Evolutionary conservation across 2,329 filamentous ascomycete species (phyloP).

Genomic region (Ascochyta viciae-villosae): DNA sequence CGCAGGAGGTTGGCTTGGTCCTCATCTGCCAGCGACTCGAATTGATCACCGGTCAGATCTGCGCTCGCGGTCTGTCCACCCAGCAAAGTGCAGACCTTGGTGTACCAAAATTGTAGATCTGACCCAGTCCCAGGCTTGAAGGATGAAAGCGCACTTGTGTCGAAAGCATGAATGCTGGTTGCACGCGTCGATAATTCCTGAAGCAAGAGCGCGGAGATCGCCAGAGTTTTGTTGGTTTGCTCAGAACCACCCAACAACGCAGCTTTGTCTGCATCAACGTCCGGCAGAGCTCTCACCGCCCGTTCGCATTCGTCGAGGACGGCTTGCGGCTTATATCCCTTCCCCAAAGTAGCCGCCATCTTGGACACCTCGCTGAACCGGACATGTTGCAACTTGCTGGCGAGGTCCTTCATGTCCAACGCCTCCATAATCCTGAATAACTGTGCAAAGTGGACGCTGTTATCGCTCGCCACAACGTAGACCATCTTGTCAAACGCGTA

Average conservation of each 20-base stretch:
- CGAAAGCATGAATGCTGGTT: constrained; percentile 34
- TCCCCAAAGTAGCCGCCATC: constrained; percentile 51
- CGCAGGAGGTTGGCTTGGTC: constrained; percentile 37
- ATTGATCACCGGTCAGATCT: constrained; percentile 33
- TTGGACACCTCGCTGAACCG: constrained; percentile 74
- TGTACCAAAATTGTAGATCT: constrained; percentile 42
- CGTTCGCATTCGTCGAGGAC: constrained; percentile 62
- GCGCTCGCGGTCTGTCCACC: constrained; percentile 11
- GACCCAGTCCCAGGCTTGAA: constrained; percentile 41
- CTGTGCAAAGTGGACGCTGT: constrained; percentile 76
- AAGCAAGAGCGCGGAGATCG: constrained; percentile 32
- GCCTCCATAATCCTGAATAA: constrained; percentile 79
- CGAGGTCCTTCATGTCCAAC: constrained; percentile 72
- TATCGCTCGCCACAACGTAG: constrained; percentile 76
- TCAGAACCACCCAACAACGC: constrained; percentile 25
- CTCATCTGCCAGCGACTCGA: constrained; percentile 31
- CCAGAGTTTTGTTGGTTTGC: constrained; percentile 21
- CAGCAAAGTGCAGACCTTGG: constrained; percentile 30
- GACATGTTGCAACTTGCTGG: constrained; percentile 73
- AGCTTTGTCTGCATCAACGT: constrained; percentile 29
- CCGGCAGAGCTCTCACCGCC: constrained; percentile 22
- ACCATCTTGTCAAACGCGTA: constrained; percentile 78
- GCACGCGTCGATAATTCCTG: constrained; percentile 39
- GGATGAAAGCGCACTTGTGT: constrained; percentile 30
- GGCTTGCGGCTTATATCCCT: constrained; percentile 72